Conservation (phyloP, 2,329 filamentous ascomycete species). For the Xylariomycetidae sp. region DNA sequence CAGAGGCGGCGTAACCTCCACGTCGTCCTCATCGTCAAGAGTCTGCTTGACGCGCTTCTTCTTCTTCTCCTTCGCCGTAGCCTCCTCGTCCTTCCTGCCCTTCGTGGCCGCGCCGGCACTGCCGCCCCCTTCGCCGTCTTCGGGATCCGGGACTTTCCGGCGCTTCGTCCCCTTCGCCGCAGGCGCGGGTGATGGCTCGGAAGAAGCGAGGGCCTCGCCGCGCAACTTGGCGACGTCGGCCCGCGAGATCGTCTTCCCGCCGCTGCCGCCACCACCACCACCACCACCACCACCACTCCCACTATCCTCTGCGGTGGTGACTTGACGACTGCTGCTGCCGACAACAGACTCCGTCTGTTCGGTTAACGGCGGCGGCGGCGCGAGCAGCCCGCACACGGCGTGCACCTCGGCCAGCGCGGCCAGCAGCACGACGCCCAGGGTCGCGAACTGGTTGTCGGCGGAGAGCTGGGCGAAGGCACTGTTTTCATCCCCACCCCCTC, state of each 20-base stretch:
- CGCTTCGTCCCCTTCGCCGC: background rate
- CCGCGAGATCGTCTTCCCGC: slow-evolving; percentile 19
- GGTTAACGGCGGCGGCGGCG: background rate
- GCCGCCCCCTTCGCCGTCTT: slow-evolving; percentile 7
- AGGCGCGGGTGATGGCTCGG: background rate
- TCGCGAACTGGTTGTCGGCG: slow-evolving; percentile 66
- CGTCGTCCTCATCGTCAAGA: background rate
- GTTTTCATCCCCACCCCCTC: no score
- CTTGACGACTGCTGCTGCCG: no score
- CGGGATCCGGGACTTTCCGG: background rate
- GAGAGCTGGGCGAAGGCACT: slow-evolving; percentile 64
- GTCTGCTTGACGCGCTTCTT: background rate
- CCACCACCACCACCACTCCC: background rate
- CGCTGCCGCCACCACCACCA: background rate
- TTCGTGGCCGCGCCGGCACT: background rate
- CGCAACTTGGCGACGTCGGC: slow-evolving; percentile 18
- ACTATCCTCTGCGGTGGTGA: no score
- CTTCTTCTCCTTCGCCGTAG: background rate
- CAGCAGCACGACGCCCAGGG: slow-evolving; percentile 64
- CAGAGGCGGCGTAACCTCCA: slow-evolving; percentile 2
- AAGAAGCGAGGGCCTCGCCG: background rate
- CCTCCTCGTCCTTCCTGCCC: background rate
- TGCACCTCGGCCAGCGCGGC: slow-evolving; percentile 56
- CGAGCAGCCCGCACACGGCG: slow-evolving; percentile 31
- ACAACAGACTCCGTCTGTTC: no score